Conservation (phyloP, 2,329 filamentous ascomycete genomes). For the Orbilia javanica region DNA sequence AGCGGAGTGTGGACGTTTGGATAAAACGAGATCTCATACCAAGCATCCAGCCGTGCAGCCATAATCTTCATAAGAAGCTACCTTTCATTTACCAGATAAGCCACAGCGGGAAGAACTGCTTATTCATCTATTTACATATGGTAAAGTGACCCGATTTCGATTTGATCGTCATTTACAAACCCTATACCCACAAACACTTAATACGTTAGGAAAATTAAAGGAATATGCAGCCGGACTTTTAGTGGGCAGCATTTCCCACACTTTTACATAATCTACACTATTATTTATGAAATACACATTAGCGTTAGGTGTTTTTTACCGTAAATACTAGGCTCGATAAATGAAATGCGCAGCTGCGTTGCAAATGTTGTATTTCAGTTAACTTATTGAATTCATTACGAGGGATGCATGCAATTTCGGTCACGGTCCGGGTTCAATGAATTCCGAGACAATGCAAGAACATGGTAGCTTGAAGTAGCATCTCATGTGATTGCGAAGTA, state of each 20-base stretch:
- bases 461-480: background rate
- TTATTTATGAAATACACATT: too few relatives aligned
- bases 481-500: background rate
- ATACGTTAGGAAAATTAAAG: background rate
- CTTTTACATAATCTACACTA: too few relatives aligned
- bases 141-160: background rate
- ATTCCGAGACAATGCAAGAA: background rate
- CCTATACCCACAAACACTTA: too few relatives aligned
- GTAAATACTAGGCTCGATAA: background rate
- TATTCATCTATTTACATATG: background rate
- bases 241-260: too few relatives aligned
- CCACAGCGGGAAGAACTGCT: background rate
- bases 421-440: background rate
- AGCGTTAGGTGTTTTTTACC: background rate
- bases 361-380: slow-evolving; percentile 2
- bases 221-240: background rate
- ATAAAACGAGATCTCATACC: background rate
- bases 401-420: background rate
- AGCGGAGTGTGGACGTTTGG: background rate
- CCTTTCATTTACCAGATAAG: too few relatives aligned
- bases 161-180: background rate
- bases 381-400: background rate
- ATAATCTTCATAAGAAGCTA: too few relatives aligned
- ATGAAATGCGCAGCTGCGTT: background rate
- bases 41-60: background rate